Conservation (phyloP, 1,284 basidiomycete genomes). For the Ustanciosporium gigantosporum region DNA sequence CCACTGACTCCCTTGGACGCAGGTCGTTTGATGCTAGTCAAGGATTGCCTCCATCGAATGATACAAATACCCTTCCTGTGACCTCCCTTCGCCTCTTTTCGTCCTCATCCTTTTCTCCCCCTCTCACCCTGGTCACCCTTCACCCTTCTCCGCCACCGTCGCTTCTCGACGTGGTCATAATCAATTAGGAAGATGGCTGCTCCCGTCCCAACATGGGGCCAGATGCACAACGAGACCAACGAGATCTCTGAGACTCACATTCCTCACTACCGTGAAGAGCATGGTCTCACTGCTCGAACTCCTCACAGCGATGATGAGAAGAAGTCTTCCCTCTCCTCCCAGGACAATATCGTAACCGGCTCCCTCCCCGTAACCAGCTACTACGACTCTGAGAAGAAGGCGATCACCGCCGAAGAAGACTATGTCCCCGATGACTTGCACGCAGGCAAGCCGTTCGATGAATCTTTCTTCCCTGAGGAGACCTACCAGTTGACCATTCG, state of each 20-base stretch:
- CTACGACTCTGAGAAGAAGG: constrained; percentile 37
- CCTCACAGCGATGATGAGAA: constrained; percentile 30
- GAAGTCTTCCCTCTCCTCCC: constrained; percentile 31
- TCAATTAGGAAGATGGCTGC: too few relatives aligned
- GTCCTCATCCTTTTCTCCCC: too few relatives aligned
- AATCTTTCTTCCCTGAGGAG: constrained; percentile 41
- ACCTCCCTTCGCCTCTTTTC: too few relatives aligned
- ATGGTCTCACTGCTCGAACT: constrained; percentile 14
- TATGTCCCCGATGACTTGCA: constrained; percentile 26
- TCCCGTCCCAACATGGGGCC: constrained; percentile 31
- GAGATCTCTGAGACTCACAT: constrained; percentile 33
- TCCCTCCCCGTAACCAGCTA: constrained; percentile 26
- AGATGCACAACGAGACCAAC: constrained; percentile 38
- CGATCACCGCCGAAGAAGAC: constrained; percentile 26
- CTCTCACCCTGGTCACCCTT: too few relatives aligned
- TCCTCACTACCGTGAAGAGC: constrained; percentile 26
- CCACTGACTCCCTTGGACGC: not conserved
- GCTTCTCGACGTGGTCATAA: too few relatives aligned
- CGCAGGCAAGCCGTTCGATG: constrained; percentile 35
- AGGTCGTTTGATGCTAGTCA: too few relatives aligned
- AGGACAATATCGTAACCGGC: constrained; percentile 17
- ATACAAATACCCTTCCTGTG: too few relatives aligned
- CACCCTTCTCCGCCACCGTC: too few relatives aligned
- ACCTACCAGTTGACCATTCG: constrained; percentile 57
- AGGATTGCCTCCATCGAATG: too few relatives aligned